Percentiles rank a stretch among this genome's conserved stretches.
Evolutionary conservation across 441 rosid genomes (phyloP).

Genomic region (Kokia cookei): DNA sequence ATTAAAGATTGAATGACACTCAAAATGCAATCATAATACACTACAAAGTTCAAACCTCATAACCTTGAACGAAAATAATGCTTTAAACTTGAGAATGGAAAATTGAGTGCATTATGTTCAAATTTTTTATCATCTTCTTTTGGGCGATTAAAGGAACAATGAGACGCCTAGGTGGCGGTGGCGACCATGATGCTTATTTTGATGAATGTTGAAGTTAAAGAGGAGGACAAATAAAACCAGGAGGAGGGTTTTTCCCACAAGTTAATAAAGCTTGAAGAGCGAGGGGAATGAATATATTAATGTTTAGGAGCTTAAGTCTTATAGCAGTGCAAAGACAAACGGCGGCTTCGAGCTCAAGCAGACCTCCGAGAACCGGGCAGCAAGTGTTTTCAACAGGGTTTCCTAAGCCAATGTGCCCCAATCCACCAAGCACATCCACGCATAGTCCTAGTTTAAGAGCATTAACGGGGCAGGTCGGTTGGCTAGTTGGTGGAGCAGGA

Average conservation of each 20-base stretch:
- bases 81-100: neutral
- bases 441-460: slow-evolving; percentile 65
- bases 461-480: slow-evolving; percentile 54
- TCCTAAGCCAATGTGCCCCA: slow-evolving; percentile 57
- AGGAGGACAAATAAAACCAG: slow-evolving; percentile 60
- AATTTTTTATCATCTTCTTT: neutral
- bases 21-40: neutral
- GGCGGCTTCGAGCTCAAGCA: slow-evolving; percentile 70
- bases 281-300: slow-evolving; percentile 53
- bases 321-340: slow-evolving; percentile 64
- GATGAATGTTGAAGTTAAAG: slow-evolving; percentile 15
- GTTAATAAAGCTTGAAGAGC: slow-evolving; percentile 55
- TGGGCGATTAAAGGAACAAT: neutral
- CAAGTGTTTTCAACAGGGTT: slow-evolving; percentile 54
- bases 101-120: neutral
- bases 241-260: slow-evolving; percentile 58
- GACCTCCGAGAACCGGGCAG: slow-evolving; percentile 56
- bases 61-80: neutral
- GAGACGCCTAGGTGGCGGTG: neutral
- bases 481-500: slow-evolving; percentile 24
- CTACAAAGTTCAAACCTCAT: neutral
- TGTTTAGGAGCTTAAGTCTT: slow-evolving; percentile 58
- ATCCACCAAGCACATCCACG: slow-evolving; percentile 55
- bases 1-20: neutral
- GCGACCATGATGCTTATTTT: neutral